Base-by-base conservation (phyloP, 345 rosid species). In the Physaria fendleri region DNA sequence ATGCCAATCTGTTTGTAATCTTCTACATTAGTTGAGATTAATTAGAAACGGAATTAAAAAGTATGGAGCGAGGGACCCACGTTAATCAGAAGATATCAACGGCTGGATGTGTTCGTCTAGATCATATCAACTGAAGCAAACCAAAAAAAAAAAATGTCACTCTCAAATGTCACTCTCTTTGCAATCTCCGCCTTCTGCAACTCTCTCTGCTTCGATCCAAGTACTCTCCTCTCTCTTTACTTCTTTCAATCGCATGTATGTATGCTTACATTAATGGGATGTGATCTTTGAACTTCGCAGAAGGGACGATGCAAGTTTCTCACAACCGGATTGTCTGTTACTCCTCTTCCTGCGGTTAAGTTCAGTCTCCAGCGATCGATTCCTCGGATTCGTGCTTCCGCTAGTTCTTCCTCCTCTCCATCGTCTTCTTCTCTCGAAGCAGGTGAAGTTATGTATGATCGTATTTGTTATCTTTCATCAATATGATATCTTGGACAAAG, bases 121-220 rank as follows among this genome's bases (percentile, higher is more conserved):
- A 15, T 45, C 48, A 15, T 51, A 68, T 60, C 41, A 52, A 58
- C 6, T 16, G 32, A 43, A 30, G 55, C 23, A 1, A 7, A 17
- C 42, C 1, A 2, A 2, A 27, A 21, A 56, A 79, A 24, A 56
- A 24, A n/a, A 62, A 86, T 87, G 97, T 24, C 82, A 64, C 50
- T 84, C 74, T 56, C 92, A n/a, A 62, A 86, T 87, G 97, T 24
- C 82, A 64, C 50, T 84, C 74, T 56, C 92, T 74, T 82, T 91
- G 96, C 87, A 72, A 74, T 74, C 88, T 91, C 88, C 98, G 84
- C 78, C 82, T 23, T 74, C 78, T 57, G 25, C 73, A 15, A 58
- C 80, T 74, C 75, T 76, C 74, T 71, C 82, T 45, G 76, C 84
- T 32, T 69, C 68, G 48, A 56, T 78, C 37, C 79, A 51, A 48